A percentile compares a stretch with the other conserved stretches of the same genome.
Evolutionary conservation across 139 green algal genomes (phyloP).

Genomic region (Chlorella ohadii): DNA sequence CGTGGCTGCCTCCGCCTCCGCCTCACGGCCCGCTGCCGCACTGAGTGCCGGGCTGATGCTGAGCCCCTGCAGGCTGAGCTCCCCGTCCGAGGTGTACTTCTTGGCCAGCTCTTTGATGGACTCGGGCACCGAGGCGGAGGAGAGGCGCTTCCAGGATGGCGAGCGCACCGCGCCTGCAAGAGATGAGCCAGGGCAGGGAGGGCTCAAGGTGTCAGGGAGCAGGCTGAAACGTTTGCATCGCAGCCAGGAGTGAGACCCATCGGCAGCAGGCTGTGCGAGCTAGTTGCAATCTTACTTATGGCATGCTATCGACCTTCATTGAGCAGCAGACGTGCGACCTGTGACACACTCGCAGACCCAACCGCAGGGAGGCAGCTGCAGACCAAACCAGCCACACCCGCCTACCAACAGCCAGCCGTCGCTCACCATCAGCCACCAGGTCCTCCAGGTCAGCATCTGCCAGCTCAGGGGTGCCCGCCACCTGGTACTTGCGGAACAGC

Average conservation of each 20-base stretch:
- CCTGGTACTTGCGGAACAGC: slow-evolving; percentile 43
- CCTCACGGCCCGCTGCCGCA: not conserved
- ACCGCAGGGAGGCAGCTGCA: not conserved
- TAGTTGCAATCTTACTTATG: no score
- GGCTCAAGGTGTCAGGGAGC: no score
- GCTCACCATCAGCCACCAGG: slow-evolving; percentile 3
- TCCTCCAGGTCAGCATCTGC: slow-evolving; percentile 6
- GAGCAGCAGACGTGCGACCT: no score
- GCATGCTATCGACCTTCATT: no score
- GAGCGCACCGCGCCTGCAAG: slow-evolving; percentile 3
- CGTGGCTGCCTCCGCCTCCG: not conserved
- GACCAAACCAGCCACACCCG: not conserved
- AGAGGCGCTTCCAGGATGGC: slow-evolving; percentile 40
- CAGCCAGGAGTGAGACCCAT: no score
- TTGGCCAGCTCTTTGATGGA: slow-evolving; percentile 40
- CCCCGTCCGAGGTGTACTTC: slow-evolving; percentile 8
- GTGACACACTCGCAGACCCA: no score
- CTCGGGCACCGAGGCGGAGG: slow-evolving; percentile 33
- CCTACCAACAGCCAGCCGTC: not conserved
- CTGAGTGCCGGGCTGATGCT: not conserved
- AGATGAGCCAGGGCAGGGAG: not conserved
- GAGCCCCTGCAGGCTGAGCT: not conserved
- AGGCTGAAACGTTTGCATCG: no score
- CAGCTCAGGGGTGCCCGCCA: slow-evolving; percentile 32
- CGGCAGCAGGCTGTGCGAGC: no score